A percentile compares a stretch with the other conserved stretches of the same genome.
Conservation (phyloP, 176 grass and related monocot species). For the Eragrostis nindensis region DNA sequence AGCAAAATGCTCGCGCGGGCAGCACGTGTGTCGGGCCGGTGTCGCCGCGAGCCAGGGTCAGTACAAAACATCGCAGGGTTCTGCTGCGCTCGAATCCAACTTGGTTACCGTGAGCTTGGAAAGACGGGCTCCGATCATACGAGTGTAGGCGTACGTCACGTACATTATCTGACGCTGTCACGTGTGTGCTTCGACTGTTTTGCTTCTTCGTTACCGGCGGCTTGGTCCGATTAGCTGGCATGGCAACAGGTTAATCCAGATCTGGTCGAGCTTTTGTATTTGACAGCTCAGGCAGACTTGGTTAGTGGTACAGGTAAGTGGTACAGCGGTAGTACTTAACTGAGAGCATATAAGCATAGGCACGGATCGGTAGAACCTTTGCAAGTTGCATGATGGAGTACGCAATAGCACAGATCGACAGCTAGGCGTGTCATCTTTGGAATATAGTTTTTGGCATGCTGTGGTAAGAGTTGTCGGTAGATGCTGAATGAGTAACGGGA, state of each 20-base stretch:
- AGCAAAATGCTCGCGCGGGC: not conserved
- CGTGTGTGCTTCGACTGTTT: not conserved
- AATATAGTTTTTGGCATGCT: not conserved
- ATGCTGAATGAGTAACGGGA: not conserved
- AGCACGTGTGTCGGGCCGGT: slow-evolving; percentile 27
- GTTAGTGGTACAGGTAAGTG: not conserved
- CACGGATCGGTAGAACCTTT: not conserved
- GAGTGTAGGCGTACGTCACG: not conserved
- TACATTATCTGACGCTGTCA: slow-evolving; percentile 37
- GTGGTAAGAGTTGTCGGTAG: not conserved
- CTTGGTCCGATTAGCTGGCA: slow-evolving; percentile 41
- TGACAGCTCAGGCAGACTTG: slow-evolving; percentile 14
- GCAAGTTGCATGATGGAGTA: not conserved
- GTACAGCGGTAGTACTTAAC: too few species aligned
- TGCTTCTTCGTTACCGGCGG: too few species aligned
- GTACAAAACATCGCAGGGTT: not conserved
- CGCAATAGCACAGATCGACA: not conserved
- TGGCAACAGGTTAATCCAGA: not conserved
- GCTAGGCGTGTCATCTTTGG: not conserved
- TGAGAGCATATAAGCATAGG: too few species aligned
- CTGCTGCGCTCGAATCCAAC: not conserved
- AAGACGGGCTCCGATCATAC: slow-evolving; percentile 7
- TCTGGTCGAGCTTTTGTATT: slow-evolving; percentile 1
- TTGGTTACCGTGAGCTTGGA: not conserved
- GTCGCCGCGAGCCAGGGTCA: slow-evolving; percentile 8